Base-by-base conservation (phyloP, 805 yeast genomes). In the Candida piceae region DNA sequence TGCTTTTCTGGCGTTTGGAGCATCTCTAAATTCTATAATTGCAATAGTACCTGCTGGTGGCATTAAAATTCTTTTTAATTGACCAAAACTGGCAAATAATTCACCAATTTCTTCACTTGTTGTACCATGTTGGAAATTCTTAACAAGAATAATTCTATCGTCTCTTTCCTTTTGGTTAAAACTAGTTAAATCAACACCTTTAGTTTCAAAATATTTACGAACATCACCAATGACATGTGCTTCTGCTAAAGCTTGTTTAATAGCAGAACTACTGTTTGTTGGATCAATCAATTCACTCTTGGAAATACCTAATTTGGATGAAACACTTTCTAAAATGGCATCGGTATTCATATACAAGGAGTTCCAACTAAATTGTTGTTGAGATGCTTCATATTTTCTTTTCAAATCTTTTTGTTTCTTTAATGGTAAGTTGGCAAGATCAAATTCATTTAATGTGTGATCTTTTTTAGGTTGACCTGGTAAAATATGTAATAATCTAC, bases 1-100 rank as follows among this genome's bases (percentile, higher is more conserved):
- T 1, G 97, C 97, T 4, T 85, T 70, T 62, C 97, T 79, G 2
- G 94, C 97, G 31, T 83, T 69, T 11, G 95, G 82, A 3, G 79
- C 64, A 57, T 84, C 90, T 51, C 88, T 70, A 61, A 80, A 89
- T 61, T 90, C 96, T 8, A 93, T 80, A 54, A 93, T 84, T 10
- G 97, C 97, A 50, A 93, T 87, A 0, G 96, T 88, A 8, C 97
- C 97, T 5, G 94, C 84, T 5, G 96, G 96, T 12, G 98, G 98
- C 87, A 93, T 84, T 44, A 93, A 63, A 13, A 88, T 69, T 49
- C 96, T 72, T 45, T 77, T 78, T 19, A 93, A 53, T 45, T 82
- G 82, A 36, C 98, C 98, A 60, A 75, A 78, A 26, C 80, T 80
- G 2, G 81, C 61, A 52, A 93, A 93, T 52, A 90, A 56, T 43